phyloP scores from a whole-genome alignment of 2,329 filamentous ascomycete species.

The Arthrinium phaeospermum region DNA sequence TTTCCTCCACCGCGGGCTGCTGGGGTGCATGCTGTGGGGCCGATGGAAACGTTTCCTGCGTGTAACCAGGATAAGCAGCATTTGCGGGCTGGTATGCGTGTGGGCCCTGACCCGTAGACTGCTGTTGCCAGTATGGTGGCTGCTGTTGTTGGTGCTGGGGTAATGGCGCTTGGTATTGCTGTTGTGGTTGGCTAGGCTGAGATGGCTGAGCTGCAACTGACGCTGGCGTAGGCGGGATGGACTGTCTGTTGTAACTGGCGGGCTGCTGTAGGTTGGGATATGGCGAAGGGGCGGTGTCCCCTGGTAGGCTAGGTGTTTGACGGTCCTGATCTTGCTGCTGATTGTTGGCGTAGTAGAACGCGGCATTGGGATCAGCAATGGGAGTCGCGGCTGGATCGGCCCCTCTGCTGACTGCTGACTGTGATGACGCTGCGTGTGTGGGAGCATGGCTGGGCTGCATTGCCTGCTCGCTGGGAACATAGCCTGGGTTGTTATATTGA shows the following conservation, averaged over 20 bases:
- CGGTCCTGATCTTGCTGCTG: constrained; percentile 40
- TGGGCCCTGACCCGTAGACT: constrained; percentile 49
- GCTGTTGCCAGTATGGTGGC: constrained; percentile 57
- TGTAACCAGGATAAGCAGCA: constrained; percentile 55
- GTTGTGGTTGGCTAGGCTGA: constrained; percentile 37
- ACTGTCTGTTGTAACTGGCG: constrained; percentile 49
- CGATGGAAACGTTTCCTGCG: constrained; percentile 68
- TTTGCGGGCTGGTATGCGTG: constrained; percentile 40
- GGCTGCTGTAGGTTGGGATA: constrained; percentile 59
- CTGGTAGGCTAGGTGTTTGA: constrained; percentile 44
- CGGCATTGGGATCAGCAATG: constrained; percentile 58
- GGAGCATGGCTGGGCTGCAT: constrained; percentile 32
- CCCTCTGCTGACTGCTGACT: constrained; percentile 30
- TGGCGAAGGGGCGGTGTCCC: constrained; percentile 53
- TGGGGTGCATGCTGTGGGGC: constrained; percentile 67
- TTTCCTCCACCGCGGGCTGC: constrained; percentile 72
- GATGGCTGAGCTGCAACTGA: constrained; percentile 35
- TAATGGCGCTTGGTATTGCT: constrained; percentile 39
- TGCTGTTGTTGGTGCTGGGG: constrained; percentile 49
- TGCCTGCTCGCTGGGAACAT: constrained; percentile 40
- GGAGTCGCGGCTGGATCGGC: constrained; percentile 39
- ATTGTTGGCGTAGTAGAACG: constrained; percentile 59
- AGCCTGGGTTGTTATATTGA: constrained; percentile 45
- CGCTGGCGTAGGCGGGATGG: constrained; percentile 46
- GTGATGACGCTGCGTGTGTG: background rate